A percentile compares a stretch with the other conserved stretches of the same genome.
Evolutionary conservation across 345 rosid species (phyloP).

Genomic region (Citrus glauca): DNA sequence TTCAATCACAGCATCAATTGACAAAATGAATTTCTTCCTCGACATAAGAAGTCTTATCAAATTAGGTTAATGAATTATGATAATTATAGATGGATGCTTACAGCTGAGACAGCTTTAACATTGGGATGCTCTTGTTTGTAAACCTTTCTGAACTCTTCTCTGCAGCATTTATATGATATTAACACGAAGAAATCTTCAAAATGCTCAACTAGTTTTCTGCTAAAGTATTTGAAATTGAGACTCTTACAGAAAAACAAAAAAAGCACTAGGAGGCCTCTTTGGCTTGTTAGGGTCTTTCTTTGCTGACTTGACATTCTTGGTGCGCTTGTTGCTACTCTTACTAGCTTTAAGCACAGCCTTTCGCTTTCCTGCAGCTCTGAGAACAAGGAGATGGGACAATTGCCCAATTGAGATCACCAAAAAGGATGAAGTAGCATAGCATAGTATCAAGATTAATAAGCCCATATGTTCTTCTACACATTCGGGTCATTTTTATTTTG

Average conservation of each 20-base stretch:
- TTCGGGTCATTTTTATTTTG: background rate
- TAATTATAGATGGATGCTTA: conserved; percentile 16
- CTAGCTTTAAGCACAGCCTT: conserved; percentile 42
- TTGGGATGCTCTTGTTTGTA: conserved; percentile 50
- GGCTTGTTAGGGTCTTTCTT: conserved; percentile 73
- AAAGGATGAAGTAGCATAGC: background rate
- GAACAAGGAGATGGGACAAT: conserved; percentile 5
- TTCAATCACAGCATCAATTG: conserved; percentile 19
- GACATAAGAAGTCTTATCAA: background rate
- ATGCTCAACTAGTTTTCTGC: background rate
- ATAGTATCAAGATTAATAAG: background rate
- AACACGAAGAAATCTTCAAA: background rate
- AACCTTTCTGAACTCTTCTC: conserved; percentile 49
- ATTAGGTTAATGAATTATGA: background rate
- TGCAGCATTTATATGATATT: conserved; percentile 12
- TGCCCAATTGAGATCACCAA: background rate
- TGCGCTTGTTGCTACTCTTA: conserved; percentile 28
- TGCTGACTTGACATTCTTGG: conserved; percentile 34
- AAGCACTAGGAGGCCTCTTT: conserved; percentile 74
- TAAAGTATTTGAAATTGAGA: background rate
- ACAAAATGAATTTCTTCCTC: conserved; percentile 1
- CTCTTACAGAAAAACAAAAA: conserved; percentile 69
- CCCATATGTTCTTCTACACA: background rate
- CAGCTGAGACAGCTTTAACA: conserved; percentile 48
- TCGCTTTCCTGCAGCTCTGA: conserved; percentile 54